A percentile compares a stretch with the other conserved stretches of the same genome.
These are phyloP conservation scores for Ophiostoma fasciatum DNA, from an alignment of 2,329 filamentous ascomycete species.

Conservation along the genomic window DNA sequence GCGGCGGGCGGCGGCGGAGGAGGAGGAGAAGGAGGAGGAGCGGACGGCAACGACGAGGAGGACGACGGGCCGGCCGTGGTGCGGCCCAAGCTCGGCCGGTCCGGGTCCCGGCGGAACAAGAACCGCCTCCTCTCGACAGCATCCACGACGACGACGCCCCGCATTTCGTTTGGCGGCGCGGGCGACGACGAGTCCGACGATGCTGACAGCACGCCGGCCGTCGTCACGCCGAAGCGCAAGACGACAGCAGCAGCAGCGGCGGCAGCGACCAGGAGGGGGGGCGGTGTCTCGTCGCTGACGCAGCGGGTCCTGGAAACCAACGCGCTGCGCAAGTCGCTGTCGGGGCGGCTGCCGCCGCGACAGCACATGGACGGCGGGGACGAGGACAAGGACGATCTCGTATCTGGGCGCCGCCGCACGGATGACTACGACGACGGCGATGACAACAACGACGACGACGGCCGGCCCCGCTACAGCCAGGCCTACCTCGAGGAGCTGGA, in stretches of 20 bases:
- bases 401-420: too few species aligned
- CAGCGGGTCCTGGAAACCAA: constrained; percentile 21
- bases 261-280: too few species aligned
- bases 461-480: constrained; percentile 67
- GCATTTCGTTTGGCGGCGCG: constrained; percentile 60
- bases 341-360: constrained; percentile 38
- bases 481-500: constrained; percentile 78
- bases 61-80: constrained; percentile 33
- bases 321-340: constrained; percentile 27
- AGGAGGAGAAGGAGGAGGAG: too few species aligned
- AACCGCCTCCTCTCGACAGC: constrained; percentile 46
- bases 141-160: constrained; percentile 23
- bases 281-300: constrained; percentile 19
- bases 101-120: constrained; percentile 43
- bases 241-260: neutral
- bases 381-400: constrained; percentile 32
- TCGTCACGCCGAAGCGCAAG: constrained; percentile 37
- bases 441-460: constrained; percentile 33
- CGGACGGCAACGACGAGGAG: constrained; percentile 23
- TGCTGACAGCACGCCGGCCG: constrained; percentile 27
- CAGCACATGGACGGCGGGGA: constrained; percentile 18
- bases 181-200: constrained; percentile 29
- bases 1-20: too few species aligned
- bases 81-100: constrained; percentile 31
- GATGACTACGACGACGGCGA: constrained; percentile 39